Base-by-base conservation (phyloP, 148 eudicot species). In the Pharnaceum exiguum region DNA sequence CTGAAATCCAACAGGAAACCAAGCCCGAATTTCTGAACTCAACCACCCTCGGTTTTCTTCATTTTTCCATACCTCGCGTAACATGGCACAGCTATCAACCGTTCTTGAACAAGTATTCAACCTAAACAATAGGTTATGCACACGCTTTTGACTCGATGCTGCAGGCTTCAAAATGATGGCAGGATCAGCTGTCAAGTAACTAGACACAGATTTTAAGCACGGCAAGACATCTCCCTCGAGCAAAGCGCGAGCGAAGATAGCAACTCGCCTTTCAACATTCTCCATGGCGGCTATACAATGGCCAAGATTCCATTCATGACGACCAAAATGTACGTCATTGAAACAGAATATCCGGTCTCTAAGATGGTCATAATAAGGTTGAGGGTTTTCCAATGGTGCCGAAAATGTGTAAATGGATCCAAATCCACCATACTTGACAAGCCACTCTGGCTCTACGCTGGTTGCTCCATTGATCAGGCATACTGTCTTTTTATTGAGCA, bases 151-250 rank as follows among this genome's bases (percentile, higher is more conserved):
- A 29, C 83, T 81, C 36, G 63, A 64, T 31, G 83, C 75, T 66
- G 82, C 99, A 8, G 83, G 86, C 76, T 72, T 85, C 76, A 93
- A 70, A 61, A 88, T 71, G 70, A 62, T 76, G 47, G 69, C 64
- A 9, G 96, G 95, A 21, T 70, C 57, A 18, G 73, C 86, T 25
- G 79, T 77, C 82, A 88, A 58, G 70, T 38, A 76, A 33, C 73
- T 49, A 60, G 71, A 59, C 11, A 50, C 79, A n/a, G 66, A 25
- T 71, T 76, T 79, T 35, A 93, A 67, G 74, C 95, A 88, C 7
- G 91, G 96, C 55, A 93, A 55, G 23, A 88, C 87, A 24, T 72
- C 71, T 25, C 99, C 99, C 39, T 83, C 96, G 18, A 93, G 90
- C 73, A 93, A 77, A 59, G 80, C 67, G 68, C 50, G 80, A 33